phyloP scores from a whole-genome alignment of 2,329 filamentous ascomycete genomes.

The Onygenales sp. region DNA sequence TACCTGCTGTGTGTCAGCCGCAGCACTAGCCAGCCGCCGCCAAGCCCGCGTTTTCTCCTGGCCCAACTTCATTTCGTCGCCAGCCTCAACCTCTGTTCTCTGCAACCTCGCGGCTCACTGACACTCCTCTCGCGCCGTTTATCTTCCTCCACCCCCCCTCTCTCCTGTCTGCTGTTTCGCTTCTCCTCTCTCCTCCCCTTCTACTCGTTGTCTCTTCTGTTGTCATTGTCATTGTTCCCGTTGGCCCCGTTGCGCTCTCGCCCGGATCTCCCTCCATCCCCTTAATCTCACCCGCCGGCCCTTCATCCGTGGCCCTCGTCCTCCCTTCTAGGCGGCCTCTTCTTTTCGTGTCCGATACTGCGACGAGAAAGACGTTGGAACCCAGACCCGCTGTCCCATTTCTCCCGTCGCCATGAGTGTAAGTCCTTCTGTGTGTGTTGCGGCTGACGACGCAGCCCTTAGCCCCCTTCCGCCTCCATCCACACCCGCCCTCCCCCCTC shows the following conservation, averaged over 20 bases:
- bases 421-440: constrained; percentile 16
- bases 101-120: neutral
- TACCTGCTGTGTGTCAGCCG: no score
- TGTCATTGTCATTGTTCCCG: neutral
- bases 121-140: constrained; percentile 1
- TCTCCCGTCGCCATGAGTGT: constrained; percentile 18
- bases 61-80: neutral
- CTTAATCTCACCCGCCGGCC: neutral
- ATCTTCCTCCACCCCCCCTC: constrained; percentile 6
- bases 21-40: no score
- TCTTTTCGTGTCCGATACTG: neutral
- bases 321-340: neutral
- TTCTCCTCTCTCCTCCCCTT: constrained; percentile 1
- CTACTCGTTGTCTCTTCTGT: neutral
- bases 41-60: no score
- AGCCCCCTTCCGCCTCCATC: neutral
- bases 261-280: neutral
- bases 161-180: constrained; percentile 1
- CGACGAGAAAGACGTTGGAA: neutral
- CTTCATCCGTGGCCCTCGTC: neutral
- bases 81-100: neutral
- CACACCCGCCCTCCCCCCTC: neutral
- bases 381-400: neutral
- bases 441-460: neutral
- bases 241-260: neutral